Percentiles rank a stretch among this genome's conserved stretches.
Evolutionary conservation across 257 asterid genomes (phyloP).

Genomic region (Salvia rosmarinus): DNA sequence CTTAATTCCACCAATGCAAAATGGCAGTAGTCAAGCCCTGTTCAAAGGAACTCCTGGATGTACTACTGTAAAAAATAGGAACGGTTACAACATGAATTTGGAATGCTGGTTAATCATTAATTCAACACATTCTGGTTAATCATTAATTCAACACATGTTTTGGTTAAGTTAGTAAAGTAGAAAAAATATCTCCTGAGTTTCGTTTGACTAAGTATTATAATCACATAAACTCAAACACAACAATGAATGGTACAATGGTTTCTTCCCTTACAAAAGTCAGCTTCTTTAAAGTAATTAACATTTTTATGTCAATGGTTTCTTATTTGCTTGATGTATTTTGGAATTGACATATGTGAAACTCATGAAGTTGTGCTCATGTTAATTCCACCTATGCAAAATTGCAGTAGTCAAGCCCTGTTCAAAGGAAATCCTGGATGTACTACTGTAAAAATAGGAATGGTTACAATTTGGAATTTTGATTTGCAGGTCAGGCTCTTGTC

Average conservation of each 20-base stretch:
- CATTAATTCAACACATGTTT: slow-evolving; percentile 5
- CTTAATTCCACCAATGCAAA: slow-evolving; percentile 22
- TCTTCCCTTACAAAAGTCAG: neutral
- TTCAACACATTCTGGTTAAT: too few species aligned
- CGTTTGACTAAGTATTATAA: slow-evolving; percentile 4
- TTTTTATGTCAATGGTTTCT: neutral
- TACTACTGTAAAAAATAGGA: slow-evolving; percentile 15
- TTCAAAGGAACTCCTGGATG: slow-evolving; percentile 14
- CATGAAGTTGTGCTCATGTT: slow-evolving; percentile 21
- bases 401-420: neutral
- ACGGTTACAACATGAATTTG: slow-evolving; percentile 22
- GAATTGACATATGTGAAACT: slow-evolving; percentile 15
- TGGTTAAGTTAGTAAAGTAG: slow-evolving; percentile 14
- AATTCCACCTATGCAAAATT: slow-evolving; percentile 20
- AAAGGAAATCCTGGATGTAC: slow-evolving; percentile 10
- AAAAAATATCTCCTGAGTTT: slow-evolving; percentile 6
- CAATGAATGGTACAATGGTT: neutral
- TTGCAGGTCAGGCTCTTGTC: slow-evolving; percentile 80
- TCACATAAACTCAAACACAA: slow-evolving; percentile 15
- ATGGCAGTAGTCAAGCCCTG: neutral
- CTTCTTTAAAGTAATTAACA: slow-evolving; percentile 7
- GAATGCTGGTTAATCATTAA: too few species aligned
- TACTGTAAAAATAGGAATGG: slow-evolving; percentile 14
- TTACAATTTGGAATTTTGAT: slow-evolving; percentile 27
- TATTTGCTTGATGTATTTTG: neutral